These are phyloP conservation scores for Pythium aristosporum DNA, from an alignment of 352 stramenopile genomes.

Conservation along the genomic window DNA sequence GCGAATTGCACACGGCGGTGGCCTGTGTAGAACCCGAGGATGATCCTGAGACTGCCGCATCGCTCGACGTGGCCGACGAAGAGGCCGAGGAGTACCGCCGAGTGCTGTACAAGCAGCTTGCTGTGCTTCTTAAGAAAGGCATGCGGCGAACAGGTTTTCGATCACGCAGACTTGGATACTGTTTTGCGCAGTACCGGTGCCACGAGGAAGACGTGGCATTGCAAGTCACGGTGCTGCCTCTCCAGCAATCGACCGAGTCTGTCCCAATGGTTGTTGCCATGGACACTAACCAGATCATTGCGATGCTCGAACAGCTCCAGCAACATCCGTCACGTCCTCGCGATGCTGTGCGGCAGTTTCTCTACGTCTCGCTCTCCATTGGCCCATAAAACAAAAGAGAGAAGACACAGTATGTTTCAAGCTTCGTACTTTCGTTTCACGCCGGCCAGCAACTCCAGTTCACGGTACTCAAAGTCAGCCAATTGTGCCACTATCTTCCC, in stretches of 20 bases:
- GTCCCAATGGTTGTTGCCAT: neutral
- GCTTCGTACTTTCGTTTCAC: conserved; percentile 52
- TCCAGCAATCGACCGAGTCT: neutral
- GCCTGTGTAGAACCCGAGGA: neutral
- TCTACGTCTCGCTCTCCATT: neutral
- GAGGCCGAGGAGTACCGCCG: conserved; percentile 18
- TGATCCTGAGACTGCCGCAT: neutral
- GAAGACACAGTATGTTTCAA: neutral
- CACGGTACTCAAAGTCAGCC: conserved; percentile 47
- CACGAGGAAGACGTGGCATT: neutral
- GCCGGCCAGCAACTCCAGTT: conserved; percentile 37
- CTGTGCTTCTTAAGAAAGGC: conserved; percentile 14
- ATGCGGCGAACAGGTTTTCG: conserved; percentile 7
- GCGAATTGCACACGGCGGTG: conserved; percentile 3
- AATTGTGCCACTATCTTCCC: conserved; percentile 52
- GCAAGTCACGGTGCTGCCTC: neutral
- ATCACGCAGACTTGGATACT: neutral
- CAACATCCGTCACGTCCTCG: neutral
- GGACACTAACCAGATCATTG: neutral
- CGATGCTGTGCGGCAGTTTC: conserved; percentile 3
- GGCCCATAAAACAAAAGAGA: neutral
- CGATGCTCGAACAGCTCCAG: conserved; percentile 23
- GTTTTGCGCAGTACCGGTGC: conserved; percentile 12
- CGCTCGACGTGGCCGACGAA: conserved; percentile 9
- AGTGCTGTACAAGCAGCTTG: conserved; percentile 24